These are phyloP conservation scores for Irineochytrium annulatum DNA, from an alignment of 192 early-diverging fungal genomes.

Conservation along the genomic window DNA sequence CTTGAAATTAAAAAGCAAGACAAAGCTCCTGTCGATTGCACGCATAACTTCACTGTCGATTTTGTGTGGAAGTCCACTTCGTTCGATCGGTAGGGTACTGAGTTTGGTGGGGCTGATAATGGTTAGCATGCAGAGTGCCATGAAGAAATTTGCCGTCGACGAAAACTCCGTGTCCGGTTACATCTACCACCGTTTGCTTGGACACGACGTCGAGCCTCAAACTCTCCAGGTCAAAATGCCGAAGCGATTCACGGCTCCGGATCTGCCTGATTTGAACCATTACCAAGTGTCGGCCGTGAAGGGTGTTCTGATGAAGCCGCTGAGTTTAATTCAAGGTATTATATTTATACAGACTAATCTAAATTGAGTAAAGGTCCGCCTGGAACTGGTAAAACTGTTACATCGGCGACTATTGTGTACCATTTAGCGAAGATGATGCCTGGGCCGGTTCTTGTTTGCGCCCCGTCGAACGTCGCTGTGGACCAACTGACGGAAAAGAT, in stretches of 20 bases:
- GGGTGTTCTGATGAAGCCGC: slow-evolving; percentile 83
- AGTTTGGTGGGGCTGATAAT: not conserved
- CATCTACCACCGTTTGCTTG: slow-evolving; percentile 90
- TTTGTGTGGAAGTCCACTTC: slow-evolving; percentile 99
- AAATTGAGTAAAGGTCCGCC: slow-evolving; percentile 55
- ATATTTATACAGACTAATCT: not conserved
- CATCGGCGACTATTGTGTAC: slow-evolving; percentile 95
- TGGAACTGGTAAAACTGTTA: slow-evolving; percentile 98
- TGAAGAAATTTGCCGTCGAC: slow-evolving; percentile 96
- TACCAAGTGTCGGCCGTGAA: slow-evolving; percentile 96
- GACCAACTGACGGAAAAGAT: slow-evolving; percentile 98
- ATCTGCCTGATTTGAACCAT: slow-evolving; percentile 92
- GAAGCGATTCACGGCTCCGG: slow-evolving; percentile 86
- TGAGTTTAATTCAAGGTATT: slow-evolving; percentile 87
- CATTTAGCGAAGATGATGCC: slow-evolving; percentile 86
- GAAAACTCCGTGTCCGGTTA: slow-evolving; percentile 91
- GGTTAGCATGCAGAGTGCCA: slow-evolving; percentile 81
- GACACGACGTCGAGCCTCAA: slow-evolving; percentile 91
- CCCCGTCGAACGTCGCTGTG: slow-evolving; percentile 98
- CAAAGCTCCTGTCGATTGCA: slow-evolving; percentile 72
- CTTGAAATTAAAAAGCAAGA: slow-evolving; percentile 73
- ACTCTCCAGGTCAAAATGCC: slow-evolving; percentile 75
- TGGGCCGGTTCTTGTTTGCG: slow-evolving; percentile 91
- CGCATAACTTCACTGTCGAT: slow-evolving; percentile 90
- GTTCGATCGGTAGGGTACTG: slow-evolving; percentile 67